Evolutionary conservation across 805 yeast species (phyloP).

Genomic region (Zygosaccharomyces bailii): DNA sequence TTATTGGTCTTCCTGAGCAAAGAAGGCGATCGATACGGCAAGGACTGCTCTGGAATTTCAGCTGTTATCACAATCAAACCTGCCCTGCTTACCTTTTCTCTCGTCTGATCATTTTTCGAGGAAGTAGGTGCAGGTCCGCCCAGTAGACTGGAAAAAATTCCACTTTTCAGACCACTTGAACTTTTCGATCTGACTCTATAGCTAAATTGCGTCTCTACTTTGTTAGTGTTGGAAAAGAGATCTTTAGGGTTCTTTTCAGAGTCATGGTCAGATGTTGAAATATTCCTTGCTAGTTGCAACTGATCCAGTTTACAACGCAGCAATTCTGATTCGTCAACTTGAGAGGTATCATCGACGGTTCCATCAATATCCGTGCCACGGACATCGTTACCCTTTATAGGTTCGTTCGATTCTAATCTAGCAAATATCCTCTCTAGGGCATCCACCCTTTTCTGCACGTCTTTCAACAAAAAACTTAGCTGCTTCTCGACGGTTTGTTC

Average conservation of each 20-base stretch:
- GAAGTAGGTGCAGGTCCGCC: slow-evolving; percentile 12
- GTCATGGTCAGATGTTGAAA: slow-evolving; percentile 7
- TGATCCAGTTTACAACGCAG: slow-evolving; percentile 31
- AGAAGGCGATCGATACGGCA: slow-evolving; percentile 40
- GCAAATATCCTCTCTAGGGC: slow-evolving; percentile 27
- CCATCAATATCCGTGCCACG: slow-evolving; percentile 31
- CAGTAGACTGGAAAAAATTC: slow-evolving; percentile 28
- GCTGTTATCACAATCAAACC: slow-evolving; percentile 36
- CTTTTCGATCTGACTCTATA: slow-evolving; percentile 27
- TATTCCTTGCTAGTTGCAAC: slow-evolving; percentile 28
- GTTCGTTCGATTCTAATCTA: slow-evolving; percentile 23
- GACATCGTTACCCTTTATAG: slow-evolving; percentile 28
- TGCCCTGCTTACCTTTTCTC: slow-evolving; percentile 16
- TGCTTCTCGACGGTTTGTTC: slow-evolving; percentile 24
- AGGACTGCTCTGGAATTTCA: slow-evolving; percentile 34
- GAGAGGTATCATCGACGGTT: slow-evolving; percentile 20
- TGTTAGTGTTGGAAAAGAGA: not conserved
- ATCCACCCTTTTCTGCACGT: slow-evolving; percentile 29
- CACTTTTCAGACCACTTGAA: slow-evolving; percentile 19
- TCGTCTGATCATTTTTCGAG: slow-evolving; percentile 2
- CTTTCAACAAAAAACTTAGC: slow-evolving; percentile 22
- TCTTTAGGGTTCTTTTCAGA: slow-evolving; percentile 5
- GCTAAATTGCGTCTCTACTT: slow-evolving; percentile 30
- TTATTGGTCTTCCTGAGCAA: slow-evolving; percentile 38
- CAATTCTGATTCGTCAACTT: slow-evolving; percentile 26